Percentiles rank a stretch among this genome's conserved stretches.
phyloP scores from a whole-genome alignment of 2,329 filamentous ascomycete species.

The Exophiala dermatitidis region DNA sequence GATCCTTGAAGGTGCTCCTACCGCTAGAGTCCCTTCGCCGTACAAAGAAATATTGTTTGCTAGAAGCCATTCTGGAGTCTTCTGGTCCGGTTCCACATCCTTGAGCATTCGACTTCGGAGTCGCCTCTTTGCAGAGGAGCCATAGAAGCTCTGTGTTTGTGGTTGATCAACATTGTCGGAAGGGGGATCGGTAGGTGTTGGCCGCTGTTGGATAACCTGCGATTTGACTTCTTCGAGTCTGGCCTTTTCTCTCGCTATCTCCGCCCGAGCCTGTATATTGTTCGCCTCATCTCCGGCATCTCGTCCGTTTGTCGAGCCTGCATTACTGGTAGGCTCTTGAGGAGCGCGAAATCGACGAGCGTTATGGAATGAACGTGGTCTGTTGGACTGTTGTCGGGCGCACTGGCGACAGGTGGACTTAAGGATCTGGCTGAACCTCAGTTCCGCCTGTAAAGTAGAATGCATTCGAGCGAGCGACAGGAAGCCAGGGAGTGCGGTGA shows the following conservation, averaged over 20 bases:
- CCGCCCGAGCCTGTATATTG: conserved; percentile 2
- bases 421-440: conserved; percentile 22
- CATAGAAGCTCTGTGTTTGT: conserved; percentile 12
- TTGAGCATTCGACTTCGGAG: conserved; percentile 17
- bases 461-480: conserved; percentile 22
- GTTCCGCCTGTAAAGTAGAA: conserved; percentile 24
- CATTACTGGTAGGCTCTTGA: conserved; percentile 12
- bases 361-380: conserved; percentile 16
- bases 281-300: conserved; percentile 7
- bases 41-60: conserved; percentile 18
- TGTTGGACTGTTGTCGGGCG: conserved; percentile 13
- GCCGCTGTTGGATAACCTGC: neutral
- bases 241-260: conserved; percentile 9
- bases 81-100: conserved; percentile 6
- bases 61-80: conserved; percentile 21
- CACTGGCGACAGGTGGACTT: conserved; percentile 17
- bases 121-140: conserved; percentile 19
- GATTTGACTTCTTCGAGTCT: conserved; percentile 2
- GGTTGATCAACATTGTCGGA: conserved; percentile 5
- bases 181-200: neutral
- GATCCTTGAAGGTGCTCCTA: conserved; percentile 7
- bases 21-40: conserved; percentile 7
- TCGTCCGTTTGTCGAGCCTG: conserved; percentile 4
- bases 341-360: conserved; percentile 9
- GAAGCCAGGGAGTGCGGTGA: neutral